These are phyloP conservation scores for Boletus pseudopeckii DNA, from an alignment of 768 basidiomycete genomes.

Conservation along the genomic window DNA sequence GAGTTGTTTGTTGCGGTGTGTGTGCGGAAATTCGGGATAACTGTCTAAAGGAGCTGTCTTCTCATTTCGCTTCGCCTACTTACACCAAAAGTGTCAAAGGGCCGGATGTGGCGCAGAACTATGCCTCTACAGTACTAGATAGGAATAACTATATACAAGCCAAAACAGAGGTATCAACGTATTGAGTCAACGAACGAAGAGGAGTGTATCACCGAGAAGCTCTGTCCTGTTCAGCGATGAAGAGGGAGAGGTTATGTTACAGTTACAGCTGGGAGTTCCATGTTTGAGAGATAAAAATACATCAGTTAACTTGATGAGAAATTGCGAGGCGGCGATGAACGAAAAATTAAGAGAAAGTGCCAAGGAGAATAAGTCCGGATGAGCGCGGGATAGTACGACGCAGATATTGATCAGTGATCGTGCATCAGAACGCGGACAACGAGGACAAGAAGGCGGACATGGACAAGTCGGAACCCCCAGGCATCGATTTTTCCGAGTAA, in stretches of 20 bases:
- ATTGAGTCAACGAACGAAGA: constrained; percentile 13
- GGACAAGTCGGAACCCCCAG: constrained; percentile 25
- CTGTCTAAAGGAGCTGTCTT: constrained; percentile 6
- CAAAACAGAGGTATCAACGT: constrained; percentile 8
- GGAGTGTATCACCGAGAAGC: constrained; percentile 7
- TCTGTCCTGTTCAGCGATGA: neutral
- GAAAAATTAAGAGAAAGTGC: neutral
- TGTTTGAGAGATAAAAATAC: constrained; percentile 27
- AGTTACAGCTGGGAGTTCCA: constrained; percentile 23
- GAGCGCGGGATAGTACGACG: constrained; percentile 4
- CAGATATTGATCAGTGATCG: neutral
- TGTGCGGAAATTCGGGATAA: constrained; percentile 1
- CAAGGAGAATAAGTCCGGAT: constrained; percentile 1
- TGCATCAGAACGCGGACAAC: constrained; percentile 28
- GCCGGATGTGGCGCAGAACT: neutral
- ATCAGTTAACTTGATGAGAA: constrained; percentile 11
- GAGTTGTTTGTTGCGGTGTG: neutral
- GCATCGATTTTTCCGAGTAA: constrained; percentile 21
- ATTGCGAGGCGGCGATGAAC: constrained; percentile 1
- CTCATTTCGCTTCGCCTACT: constrained; percentile 15
- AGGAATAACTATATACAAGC: constrained; percentile 32
- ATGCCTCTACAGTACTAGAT: constrained; percentile 23
- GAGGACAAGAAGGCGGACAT: constrained; percentile 34
- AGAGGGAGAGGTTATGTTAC: constrained; percentile 16
- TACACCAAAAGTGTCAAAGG: neutral